These are phyloP conservation scores for Blastomyces silverae DNA, from an alignment of 2,329 filamentous ascomycete genomes.

Conservation along the genomic window DNA sequence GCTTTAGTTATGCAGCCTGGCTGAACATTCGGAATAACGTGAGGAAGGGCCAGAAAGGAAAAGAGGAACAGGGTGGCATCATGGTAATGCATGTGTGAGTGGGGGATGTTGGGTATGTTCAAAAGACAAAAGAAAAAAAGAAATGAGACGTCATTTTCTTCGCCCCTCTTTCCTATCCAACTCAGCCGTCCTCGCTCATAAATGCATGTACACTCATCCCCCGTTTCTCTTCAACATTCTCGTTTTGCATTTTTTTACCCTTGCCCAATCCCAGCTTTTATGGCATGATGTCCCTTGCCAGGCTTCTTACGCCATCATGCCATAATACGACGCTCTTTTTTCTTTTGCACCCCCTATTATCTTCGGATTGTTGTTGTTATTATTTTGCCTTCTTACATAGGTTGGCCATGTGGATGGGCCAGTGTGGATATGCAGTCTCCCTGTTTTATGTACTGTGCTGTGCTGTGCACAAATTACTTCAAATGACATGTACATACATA, in stretches of 20 bases:
- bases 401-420: background rate
- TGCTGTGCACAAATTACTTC: background rate
- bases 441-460: background rate
- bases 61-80: background rate
- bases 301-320: background rate
- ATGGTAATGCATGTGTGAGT: background rate
- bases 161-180: background rate
- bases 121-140: background rate
- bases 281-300: background rate
- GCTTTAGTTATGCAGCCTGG: background rate
- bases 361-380: background rate
- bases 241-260: background rate
- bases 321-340: background rate
- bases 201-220: background rate
- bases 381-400: background rate
- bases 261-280: background rate
- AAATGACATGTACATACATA: background rate
- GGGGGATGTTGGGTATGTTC: background rate
- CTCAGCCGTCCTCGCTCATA: background rate
- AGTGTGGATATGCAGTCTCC: background rate
- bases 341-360: background rate
- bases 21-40: background rate
- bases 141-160: background rate
- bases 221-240: background rate
- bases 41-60: background rate